A percentile compares a stretch with the other conserved stretches of the same genome.
These are phyloP conservation scores for Nemania diffusa DNA, from an alignment of 2,329 filamentous ascomycete genomes.

Conservation along the genomic window DNA sequence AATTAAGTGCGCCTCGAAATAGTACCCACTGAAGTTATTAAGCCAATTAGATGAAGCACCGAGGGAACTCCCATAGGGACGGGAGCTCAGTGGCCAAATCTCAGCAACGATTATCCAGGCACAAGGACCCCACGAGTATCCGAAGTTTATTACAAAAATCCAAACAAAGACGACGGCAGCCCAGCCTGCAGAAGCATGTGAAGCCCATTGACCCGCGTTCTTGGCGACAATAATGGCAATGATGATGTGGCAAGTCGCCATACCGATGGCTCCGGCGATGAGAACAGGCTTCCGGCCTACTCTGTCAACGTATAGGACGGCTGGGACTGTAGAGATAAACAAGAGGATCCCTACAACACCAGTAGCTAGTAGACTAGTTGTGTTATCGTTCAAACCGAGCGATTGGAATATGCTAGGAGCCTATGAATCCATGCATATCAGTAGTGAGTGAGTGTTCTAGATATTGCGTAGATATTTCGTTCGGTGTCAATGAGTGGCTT, in stretches of 20 bases:
- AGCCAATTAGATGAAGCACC: slow-evolving; percentile 72
- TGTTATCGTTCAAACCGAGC: slow-evolving; percentile 66
- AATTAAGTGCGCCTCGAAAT: background rate
- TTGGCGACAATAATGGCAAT: slow-evolving; percentile 75
- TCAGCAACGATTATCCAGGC: slow-evolving; percentile 80
- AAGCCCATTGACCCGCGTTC: slow-evolving; percentile 67
- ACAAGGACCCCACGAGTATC: slow-evolving; percentile 79
- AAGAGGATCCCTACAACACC: slow-evolving; percentile 78
- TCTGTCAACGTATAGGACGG: slow-evolving; percentile 73
- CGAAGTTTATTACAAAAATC: slow-evolving; percentile 80
- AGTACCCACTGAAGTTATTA: slow-evolving; percentile 61
- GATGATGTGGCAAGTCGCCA: slow-evolving; percentile 77
- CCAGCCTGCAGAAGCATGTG: slow-evolving; percentile 73
- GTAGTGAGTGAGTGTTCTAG: background rate
- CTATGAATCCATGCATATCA: slow-evolving; percentile 57
- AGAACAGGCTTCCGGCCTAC: slow-evolving; percentile 72
- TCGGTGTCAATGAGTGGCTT: background rate
- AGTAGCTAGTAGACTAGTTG: slow-evolving; percentile 70
- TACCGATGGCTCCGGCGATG: slow-evolving; percentile 73
- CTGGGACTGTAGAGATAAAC: slow-evolving; percentile 74
- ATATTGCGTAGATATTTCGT: background rate
- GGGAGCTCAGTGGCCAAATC: slow-evolving; percentile 76
- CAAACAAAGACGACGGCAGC: slow-evolving; percentile 74
- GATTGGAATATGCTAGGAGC: slow-evolving; percentile 75
- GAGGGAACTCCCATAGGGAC: slow-evolving; percentile 76